Conservation (phyloP, 371 early-diverging fungal species). For the Entomophthora muscae region DNA sequence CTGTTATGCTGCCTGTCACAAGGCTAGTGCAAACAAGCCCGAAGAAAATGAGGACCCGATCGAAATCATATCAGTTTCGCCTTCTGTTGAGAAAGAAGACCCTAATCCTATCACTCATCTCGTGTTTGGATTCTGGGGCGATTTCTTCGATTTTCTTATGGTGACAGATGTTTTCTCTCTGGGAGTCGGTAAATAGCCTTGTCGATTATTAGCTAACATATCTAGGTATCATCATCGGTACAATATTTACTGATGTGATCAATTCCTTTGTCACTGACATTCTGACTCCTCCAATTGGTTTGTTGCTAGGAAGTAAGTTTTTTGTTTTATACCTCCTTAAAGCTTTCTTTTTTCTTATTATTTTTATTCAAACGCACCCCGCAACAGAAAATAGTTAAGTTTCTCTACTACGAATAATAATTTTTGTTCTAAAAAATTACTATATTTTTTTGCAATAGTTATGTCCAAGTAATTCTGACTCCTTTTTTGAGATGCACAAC, state of each 20-base stretch:
- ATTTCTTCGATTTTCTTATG: slow-evolving; percentile 5
- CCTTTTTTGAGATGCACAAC: background rate
- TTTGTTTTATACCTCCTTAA: no score
- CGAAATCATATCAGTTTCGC: no score
- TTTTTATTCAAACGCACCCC: no score
- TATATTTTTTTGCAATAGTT: no score
- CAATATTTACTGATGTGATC: slow-evolving; percentile 5
- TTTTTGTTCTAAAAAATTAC: no score
- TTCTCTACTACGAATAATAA: no score
- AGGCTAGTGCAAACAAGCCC: background rate
- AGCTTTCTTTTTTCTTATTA: no score
- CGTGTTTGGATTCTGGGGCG: slow-evolving; percentile 2
- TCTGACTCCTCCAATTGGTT: slow-evolving; percentile 1
- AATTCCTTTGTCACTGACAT: slow-evolving; percentile 9
- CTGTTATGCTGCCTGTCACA: no score
- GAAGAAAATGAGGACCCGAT: background rate
- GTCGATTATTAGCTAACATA: no score
- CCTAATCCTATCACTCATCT: background rate
- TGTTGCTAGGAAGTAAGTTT: slow-evolving; percentile 1
- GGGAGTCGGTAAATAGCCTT: background rate
- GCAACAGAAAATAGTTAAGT: no score
- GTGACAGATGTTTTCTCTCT: slow-evolving; percentile 5
- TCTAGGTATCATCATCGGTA: slow-evolving; percentile 4
- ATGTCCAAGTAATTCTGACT: no score
- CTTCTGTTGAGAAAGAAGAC: background rate